These are phyloP conservation scores for Harringtonia lauricola DNA, from an alignment of 2,329 filamentous ascomycete species.

Conservation along the genomic window DNA sequence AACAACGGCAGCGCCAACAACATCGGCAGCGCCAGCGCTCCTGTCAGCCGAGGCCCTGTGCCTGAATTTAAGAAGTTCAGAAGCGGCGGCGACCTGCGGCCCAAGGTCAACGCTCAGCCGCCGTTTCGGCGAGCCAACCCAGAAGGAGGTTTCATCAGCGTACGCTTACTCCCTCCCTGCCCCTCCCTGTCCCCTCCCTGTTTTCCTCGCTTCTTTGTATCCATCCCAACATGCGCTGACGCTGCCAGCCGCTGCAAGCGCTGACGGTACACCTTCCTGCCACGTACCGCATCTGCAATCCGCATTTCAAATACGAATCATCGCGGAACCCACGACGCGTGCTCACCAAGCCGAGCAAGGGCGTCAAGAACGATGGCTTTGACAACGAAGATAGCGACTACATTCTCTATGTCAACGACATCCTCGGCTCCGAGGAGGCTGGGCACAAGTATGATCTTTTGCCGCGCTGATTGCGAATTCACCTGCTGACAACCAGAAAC, in stretches of 20 bases:
- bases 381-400: constrained; percentile 99
- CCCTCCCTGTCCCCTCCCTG: too few species aligned
- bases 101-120: constrained; percentile 77
- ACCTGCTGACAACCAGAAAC: constrained; percentile 44
- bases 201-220: background rate
- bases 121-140: constrained; percentile 88
- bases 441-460: constrained; percentile 70
- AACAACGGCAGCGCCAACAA: background rate
- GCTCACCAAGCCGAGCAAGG: constrained; percentile 96
- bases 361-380: constrained; percentile 95
- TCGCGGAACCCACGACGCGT: constrained; percentile 92
- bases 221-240: constrained; percentile 2
- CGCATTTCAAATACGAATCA: constrained; percentile 96
- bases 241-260: constrained; percentile 73
- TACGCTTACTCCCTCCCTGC: constrained; percentile 33
- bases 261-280: constrained; percentile 86
- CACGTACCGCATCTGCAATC: constrained; percentile 97
- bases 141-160: constrained; percentile 95
- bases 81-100: constrained; percentile 61
- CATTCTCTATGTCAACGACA: constrained; percentile 98
- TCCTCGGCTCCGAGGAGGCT: constrained; percentile 92
- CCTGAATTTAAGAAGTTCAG: constrained; percentile 80
- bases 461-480: background rate
- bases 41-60: constrained; percentile 52
- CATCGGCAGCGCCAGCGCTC: background rate